Conservation (phyloP, 2,329 filamentous ascomycete species). For the Pestalotiopsis sp. region DNA sequence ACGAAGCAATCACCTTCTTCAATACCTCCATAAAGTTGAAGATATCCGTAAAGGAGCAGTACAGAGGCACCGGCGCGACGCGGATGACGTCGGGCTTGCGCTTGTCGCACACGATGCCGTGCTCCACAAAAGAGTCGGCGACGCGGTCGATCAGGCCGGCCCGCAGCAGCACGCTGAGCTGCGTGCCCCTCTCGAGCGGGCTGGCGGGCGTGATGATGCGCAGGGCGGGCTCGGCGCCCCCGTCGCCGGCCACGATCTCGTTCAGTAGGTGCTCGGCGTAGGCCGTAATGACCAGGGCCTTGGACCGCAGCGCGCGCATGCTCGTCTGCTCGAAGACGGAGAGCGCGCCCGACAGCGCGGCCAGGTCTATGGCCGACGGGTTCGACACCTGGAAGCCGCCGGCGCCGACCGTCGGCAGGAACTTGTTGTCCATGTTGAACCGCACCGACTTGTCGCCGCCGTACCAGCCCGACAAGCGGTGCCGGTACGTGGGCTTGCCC, state of each 20-base stretch:
- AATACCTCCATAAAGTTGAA: constrained; percentile 50
- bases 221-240: constrained; percentile 46
- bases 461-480: constrained; percentile 83
- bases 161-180: constrained; percentile 73
- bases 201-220: constrained; percentile 70
- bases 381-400: constrained; percentile 86
- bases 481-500: constrained; percentile 55
- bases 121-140: constrained; percentile 61
- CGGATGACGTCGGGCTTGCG: constrained; percentile 83
- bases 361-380: constrained; percentile 76
- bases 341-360: constrained; percentile 72
- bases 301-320: constrained; percentile 69
- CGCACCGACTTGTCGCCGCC: constrained; percentile 75
- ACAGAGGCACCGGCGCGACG: constrained; percentile 81
- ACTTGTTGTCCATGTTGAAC: constrained; percentile 83
- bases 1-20: constrained; percentile 2
- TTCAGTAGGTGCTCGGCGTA: constrained; percentile 73
- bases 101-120: constrained; percentile 79
- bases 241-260: constrained; percentile 36
- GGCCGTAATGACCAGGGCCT: constrained; percentile 72
- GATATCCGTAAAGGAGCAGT: constrained; percentile 79
- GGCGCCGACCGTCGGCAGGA: constrained; percentile 76
- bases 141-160: constrained; percentile 72
- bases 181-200: constrained; percentile 70
- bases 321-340: constrained; percentile 72